Evolutionary conservation across 1,284 basidiomycete genomes (phyloP), one percentile per base, ranked within the genome.

Genomic region (Lentinula novae-zelandiae): DNA sequence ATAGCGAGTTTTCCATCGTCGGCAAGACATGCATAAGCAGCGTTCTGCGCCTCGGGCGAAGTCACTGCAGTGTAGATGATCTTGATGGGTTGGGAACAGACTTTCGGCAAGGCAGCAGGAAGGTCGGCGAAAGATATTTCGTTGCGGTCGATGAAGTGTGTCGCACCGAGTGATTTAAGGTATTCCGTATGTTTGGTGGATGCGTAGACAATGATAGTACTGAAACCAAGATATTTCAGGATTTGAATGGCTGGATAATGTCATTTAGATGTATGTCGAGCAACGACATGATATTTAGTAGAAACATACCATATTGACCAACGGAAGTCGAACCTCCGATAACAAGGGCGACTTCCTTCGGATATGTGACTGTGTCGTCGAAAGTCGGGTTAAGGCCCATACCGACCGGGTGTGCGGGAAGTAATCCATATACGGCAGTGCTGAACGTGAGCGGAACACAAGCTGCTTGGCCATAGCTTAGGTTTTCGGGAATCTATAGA

Each of bases 401-500:
- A 7, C 72, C 72, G 27, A 72, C 59, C 0, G 72, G 71, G 2
- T 63, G 61, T 31, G 67, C 60, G 54, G 73, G 68, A 63, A 77
- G 80, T 9, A 81, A 63, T 0, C 75, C 77, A 4, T 75, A 50
- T 22, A 69, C 70, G 0, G 75, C 75, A 1, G 76, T 73, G 0
- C 76, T 74, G 0, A 76, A 67, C 0, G 75, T 70, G 69, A 4
- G 78, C 72, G 15, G 81, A 68, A 12, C 78, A 71, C 0, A 77
- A 67, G 12, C 48, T 5, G 74, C 75, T 44, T 74, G 71, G 5
- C 82, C 82, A 58, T 79, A 78, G 1, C 78, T 75, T 12, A 83
- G 57, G n/a, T 75, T 77, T 2, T 69, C 61, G 0, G 77, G 77
- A 8, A 78, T 70, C 74, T 62, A 12, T 44, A 31, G 10, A 36